phyloP scores from a whole-genome alignment of 345 rosid species.

The Salix suchowensis region DNA sequence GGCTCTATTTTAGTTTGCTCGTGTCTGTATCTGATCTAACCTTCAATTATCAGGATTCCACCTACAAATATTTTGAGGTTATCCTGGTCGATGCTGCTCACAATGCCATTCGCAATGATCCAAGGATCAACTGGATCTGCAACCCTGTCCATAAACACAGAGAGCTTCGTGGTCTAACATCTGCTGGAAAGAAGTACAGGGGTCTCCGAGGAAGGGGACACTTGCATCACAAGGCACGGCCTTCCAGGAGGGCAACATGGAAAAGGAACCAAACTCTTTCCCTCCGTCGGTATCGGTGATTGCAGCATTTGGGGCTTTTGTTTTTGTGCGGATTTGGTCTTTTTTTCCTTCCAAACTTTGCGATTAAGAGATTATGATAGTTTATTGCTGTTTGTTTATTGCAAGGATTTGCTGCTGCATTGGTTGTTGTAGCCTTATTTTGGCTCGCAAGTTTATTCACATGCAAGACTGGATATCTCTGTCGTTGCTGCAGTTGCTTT shows the following conservation, averaged over 20 bases:
- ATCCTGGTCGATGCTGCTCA: slow-evolving; percentile 30
- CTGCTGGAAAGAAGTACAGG: slow-evolving; percentile 31
- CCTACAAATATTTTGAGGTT: slow-evolving; percentile 32
- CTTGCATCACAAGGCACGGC: slow-evolving; percentile 24
- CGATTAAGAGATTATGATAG: background rate
- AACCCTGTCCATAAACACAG: slow-evolving; percentile 33
- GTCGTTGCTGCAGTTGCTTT: background rate
- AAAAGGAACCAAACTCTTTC: slow-evolving; percentile 32
- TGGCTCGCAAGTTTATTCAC: background rate
- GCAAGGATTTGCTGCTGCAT: background rate
- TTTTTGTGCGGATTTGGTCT: background rate
- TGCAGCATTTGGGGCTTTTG: background rate
- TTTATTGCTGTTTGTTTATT: background rate
- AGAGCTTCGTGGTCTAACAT: slow-evolving; percentile 31
- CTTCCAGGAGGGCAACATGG: slow-evolving; percentile 31
- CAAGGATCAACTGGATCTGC: slow-evolving; percentile 34
- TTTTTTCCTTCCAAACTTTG: background rate
- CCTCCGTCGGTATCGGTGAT: slow-evolving; percentile 26
- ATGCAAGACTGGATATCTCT: background rate
- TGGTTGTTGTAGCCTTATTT: background rate
- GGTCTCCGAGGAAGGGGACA: slow-evolving; percentile 31
- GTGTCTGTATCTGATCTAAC: background rate
- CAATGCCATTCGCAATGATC: slow-evolving; percentile 32
- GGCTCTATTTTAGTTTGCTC: background rate
- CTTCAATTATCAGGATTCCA: slow-evolving; percentile 21